These are phyloP conservation scores for Parsonsia alboflavescens DNA, from an alignment of 257 asterid genomes.

Conservation along the genomic window DNA sequence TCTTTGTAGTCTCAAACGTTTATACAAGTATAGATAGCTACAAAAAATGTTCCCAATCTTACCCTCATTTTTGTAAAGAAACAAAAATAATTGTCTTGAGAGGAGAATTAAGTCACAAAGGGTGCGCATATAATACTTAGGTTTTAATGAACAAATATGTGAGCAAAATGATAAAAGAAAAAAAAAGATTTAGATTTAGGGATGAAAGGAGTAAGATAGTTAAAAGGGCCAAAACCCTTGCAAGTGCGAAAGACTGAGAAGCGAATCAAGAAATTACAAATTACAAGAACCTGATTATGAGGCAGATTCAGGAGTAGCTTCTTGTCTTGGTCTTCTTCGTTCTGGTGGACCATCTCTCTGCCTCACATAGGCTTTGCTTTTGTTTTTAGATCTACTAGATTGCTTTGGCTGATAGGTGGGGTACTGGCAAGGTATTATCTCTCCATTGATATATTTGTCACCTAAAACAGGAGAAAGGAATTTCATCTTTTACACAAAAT, in stretches of 20 bases:
- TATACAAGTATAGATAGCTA: no score
- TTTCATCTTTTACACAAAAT: neutral
- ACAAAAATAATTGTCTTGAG: no score
- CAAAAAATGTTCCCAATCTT: no score
- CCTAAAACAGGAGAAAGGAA: conserved; percentile 34
- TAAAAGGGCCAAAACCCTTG: neutral
- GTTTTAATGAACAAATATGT: no score
- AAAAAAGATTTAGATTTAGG: no score
- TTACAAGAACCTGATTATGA: conserved; percentile 26
- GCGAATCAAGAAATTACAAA: conserved; percentile 7
- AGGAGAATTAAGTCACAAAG: no score
- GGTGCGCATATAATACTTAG: no score
- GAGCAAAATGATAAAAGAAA: no score
- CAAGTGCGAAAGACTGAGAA: neutral
- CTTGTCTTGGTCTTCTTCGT: conserved; percentile 56
- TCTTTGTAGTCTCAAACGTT: no score
- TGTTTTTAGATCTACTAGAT: conserved; percentile 49
- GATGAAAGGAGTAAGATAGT: no score
- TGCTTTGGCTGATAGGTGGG: conserved; percentile 96
- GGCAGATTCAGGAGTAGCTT: conserved; percentile 57
- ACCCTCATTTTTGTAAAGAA: no score
- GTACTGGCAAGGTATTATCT: conserved; percentile 86
- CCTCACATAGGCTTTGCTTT: conserved; percentile 94
- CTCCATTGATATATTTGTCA: conserved; percentile 90
- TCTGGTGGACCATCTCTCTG: conserved; percentile 96